These are phyloP conservation scores for Microsporum canis DNA, from an alignment of 2,329 filamentous ascomycete genomes.

Conservation along the genomic window DNA sequence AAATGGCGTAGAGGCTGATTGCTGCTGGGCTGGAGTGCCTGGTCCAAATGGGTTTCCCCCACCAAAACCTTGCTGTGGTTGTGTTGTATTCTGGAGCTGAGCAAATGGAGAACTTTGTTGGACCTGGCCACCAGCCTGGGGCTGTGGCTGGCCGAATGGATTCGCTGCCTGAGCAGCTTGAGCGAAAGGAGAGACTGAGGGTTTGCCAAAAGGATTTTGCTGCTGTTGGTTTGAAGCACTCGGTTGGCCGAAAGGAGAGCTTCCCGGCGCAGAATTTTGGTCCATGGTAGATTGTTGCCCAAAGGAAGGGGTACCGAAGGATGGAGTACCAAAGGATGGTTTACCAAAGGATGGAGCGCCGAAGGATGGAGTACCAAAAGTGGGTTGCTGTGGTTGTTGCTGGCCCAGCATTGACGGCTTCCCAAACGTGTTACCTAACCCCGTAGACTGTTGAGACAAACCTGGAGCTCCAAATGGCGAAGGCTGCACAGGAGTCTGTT, in stretches of 20 bases:
- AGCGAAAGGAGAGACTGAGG: slow-evolving; percentile 24
- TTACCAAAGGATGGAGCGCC: background rate
- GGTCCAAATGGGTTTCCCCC: background rate
- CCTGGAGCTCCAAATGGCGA: background rate
- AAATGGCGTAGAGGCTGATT: slow-evolving; percentile 17
- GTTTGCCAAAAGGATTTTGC: slow-evolving; percentile 8
- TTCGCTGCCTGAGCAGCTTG: slow-evolving; percentile 17
- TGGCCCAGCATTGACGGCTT: slow-evolving; percentile 30
- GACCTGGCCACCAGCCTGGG: background rate
- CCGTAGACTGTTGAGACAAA: background rate
- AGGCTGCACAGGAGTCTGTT: slow-evolving; percentile 16
- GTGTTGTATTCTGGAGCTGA: background rate
- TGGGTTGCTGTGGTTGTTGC: slow-evolving; percentile 16
- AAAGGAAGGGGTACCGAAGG: slow-evolving; percentile 3
- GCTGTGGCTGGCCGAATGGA: slow-evolving; percentile 18
- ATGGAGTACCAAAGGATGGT: slow-evolving; percentile 2
- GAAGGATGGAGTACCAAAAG: slow-evolving; percentile 3
- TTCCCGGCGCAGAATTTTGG: slow-evolving; percentile 4
- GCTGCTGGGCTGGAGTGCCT: background rate
- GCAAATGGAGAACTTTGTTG: slow-evolving; percentile 13
- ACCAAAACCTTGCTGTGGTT: background rate
- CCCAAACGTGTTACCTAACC: slow-evolving; percentile 28
- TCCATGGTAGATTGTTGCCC: slow-evolving; percentile 12
- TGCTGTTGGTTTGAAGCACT: slow-evolving; percentile 3
- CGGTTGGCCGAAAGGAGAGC: slow-evolving; percentile 19